Evolutionary conservation across 1,284 basidiomycete genomes (phyloP).

Genomic region (Cryptococcus floricola): DNA sequence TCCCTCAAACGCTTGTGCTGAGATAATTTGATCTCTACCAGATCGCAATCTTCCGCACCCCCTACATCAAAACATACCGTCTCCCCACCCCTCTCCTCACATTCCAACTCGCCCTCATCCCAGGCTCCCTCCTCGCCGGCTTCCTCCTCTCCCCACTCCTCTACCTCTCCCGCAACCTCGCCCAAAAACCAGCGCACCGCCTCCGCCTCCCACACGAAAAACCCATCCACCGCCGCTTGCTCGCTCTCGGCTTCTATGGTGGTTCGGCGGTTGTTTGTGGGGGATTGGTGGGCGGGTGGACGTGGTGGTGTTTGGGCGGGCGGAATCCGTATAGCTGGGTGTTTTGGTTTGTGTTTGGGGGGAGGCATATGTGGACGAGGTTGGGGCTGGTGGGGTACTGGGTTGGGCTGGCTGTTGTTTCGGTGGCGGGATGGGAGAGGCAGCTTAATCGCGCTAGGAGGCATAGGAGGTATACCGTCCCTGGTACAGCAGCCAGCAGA

Average conservation of each 20-base stretch:
- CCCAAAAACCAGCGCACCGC: constrained; percentile 83
- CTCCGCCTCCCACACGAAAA: constrained; percentile 86
- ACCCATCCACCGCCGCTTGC: constrained; percentile 71
- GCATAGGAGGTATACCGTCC: constrained; percentile 50
- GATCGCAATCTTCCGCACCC: constrained; percentile 76
- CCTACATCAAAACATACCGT: constrained; percentile 87
- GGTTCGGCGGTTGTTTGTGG: constrained; percentile 73
- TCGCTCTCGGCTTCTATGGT: constrained; percentile 81
- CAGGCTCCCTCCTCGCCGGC: constrained; percentile 85
- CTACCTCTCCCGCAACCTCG: constrained; percentile 85
- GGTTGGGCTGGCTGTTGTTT: constrained; percentile 71
- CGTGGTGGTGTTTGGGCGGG: constrained; percentile 77
- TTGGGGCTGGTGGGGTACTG: constrained; percentile 78
- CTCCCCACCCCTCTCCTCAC: constrained; percentile 86
- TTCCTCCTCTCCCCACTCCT: constrained; percentile 93
- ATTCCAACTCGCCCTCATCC: constrained; percentile 89
- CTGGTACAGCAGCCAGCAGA: constrained; percentile 11
- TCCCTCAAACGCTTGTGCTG: not conserved
- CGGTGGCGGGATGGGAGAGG: constrained; percentile 88
- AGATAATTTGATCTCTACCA: constrained; percentile 35
- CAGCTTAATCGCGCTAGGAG: constrained; percentile 72
- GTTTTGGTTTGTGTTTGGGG: constrained; percentile 69
- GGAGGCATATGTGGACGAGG: constrained; percentile 75
- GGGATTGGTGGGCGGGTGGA: constrained; percentile 88
- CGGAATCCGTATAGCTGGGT: constrained; percentile 89